A percentile compares a stretch with the other conserved stretches of the same genome.
phyloP scores from a whole-genome alignment of 805 yeast species.

The Scheffersomyces ergatensis region DNA sequence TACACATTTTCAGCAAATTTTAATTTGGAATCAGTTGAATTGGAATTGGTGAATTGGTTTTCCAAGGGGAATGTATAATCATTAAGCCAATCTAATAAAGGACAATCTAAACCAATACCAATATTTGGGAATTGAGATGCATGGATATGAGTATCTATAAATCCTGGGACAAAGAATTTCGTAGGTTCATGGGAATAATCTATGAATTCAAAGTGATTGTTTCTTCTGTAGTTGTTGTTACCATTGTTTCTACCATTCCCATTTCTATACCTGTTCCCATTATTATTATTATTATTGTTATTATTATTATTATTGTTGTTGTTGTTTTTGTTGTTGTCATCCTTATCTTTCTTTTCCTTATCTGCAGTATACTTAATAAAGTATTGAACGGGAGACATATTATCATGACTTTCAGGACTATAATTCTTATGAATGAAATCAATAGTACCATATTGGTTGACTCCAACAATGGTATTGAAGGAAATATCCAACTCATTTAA shows the following conservation, averaged over 20 bases:
- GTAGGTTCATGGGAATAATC: conserved; percentile 33
- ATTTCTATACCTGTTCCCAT: background rate
- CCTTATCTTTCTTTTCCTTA: background rate
- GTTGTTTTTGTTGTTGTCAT: background rate
- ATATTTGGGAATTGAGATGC: conserved; percentile 45
- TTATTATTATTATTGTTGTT: background rate
- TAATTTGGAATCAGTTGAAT: conserved; percentile 33
- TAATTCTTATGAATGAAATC: conserved; percentile 26
- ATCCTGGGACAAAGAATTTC: conserved; percentile 61
- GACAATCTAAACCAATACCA: conserved; percentile 75
- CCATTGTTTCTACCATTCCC: background rate
- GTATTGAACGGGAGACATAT: conserved; percentile 13
- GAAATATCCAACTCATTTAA: conserved; percentile 57
- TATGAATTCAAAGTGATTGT: conserved; percentile 16
- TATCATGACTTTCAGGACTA: conserved; percentile 8
- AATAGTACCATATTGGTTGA: conserved; percentile 55
- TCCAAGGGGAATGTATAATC: conserved; percentile 90
- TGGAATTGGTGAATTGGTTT: conserved; percentile 49
- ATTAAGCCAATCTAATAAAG: conserved; percentile 85
- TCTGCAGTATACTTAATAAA: conserved; percentile 11
- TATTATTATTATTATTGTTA: background rate
- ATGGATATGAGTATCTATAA: conserved; percentile 45
- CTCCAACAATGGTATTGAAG: conserved; percentile 60
- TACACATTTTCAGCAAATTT: conserved; percentile 62
- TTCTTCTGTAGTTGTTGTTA: background rate